Conservation (phyloP, 2,329 filamentous ascomycete genomes). For the Colletotrichum sp. region DNA sequence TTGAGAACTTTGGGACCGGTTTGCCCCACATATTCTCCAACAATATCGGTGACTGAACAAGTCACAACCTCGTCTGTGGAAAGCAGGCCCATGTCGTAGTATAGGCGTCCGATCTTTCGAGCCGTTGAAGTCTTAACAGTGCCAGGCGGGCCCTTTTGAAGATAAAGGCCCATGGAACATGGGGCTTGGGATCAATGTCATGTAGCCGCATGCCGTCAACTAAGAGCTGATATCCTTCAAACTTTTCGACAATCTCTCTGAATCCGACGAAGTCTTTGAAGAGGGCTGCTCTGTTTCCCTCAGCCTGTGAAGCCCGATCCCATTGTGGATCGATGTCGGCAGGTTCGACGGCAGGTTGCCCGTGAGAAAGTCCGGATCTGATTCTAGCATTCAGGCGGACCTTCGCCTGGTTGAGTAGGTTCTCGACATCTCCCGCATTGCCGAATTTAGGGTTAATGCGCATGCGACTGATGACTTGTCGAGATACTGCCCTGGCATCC, state of each 20-base stretch:
- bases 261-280: slow-evolving; percentile 65
- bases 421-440: slow-evolving; percentile 68
- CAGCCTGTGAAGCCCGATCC: slow-evolving; percentile 40
- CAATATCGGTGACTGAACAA: slow-evolving; percentile 57
- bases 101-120: slow-evolving; percentile 61
- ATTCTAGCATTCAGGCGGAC: neutral
- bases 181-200: slow-evolving; percentile 56
- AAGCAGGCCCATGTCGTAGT: slow-evolving; percentile 63
- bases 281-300: slow-evolving; percentile 33
- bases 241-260: slow-evolving; percentile 53
- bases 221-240: slow-evolving; percentile 59
- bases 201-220: slow-evolving; percentile 54
- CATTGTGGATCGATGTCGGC: slow-evolving; percentile 41
- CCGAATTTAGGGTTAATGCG: slow-evolving; percentile 64
- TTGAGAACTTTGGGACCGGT: slow-evolving; percentile 60
- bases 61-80: slow-evolving; percentile 55
- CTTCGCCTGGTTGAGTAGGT: slow-evolving; percentile 44
- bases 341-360: slow-evolving; percentile 27
- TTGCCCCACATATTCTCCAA: slow-evolving; percentile 60
- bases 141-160: slow-evolving; percentile 62
- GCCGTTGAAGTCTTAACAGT: slow-evolving; percentile 66
- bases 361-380: neutral
- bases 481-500: slow-evolving; percentile 49
- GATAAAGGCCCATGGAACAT: slow-evolving; percentile 60
- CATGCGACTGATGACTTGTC: slow-evolving; percentile 53